Percentiles rank a stretch among this genome's conserved stretches.
These are phyloP conservation scores for Sphaerulina musiva DNA, from an alignment of 2,329 filamentous ascomycete genomes.

Conservation along the genomic window DNA sequence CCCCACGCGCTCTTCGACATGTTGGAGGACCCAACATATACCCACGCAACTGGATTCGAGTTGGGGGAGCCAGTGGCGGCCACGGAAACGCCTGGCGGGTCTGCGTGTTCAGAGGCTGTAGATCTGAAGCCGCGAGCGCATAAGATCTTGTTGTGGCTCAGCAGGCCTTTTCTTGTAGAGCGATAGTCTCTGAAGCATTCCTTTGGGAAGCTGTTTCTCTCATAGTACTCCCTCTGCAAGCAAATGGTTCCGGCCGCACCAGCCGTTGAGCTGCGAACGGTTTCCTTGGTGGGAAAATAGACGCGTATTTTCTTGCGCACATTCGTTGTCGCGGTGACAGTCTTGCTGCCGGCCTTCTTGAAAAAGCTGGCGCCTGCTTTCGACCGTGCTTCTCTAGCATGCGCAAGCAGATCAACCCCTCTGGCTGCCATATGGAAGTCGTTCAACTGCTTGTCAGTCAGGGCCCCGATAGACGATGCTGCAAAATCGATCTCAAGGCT, in stretches of 20 bases:
- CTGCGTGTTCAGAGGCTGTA: not conserved
- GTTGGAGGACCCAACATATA: slow-evolving; percentile 86
- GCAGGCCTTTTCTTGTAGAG: slow-evolving; percentile 61
- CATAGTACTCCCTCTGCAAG: slow-evolving; percentile 66
- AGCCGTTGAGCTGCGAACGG: slow-evolving; percentile 38
- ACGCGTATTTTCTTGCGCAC: slow-evolving; percentile 57
- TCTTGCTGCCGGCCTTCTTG: slow-evolving; percentile 12
- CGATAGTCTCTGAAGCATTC: slow-evolving; percentile 67
- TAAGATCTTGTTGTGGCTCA: slow-evolving; percentile 76
- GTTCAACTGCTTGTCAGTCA: slow-evolving; percentile 62
- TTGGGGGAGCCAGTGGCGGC: not conserved
- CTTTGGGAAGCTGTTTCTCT: slow-evolving; percentile 61
- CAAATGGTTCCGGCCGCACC: slow-evolving; percentile 72
- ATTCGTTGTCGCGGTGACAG: slow-evolving; percentile 13
- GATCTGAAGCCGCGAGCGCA: slow-evolving; percentile 33
- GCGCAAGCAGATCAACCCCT: slow-evolving; percentile 37
- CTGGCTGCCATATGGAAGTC: slow-evolving; percentile 53
- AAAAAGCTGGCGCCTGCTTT: slow-evolving; percentile 25
- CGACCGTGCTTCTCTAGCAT: slow-evolving; percentile 17
- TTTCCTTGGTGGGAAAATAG: slow-evolving; percentile 72
- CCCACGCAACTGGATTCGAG: slow-evolving; percentile 55
- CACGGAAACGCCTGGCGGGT: not conserved
- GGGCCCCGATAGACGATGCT: slow-evolving; percentile 71
- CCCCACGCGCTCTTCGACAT: slow-evolving; percentile 94
- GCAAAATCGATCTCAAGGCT: slow-evolving; percentile 55